Evolutionary conservation across 169 alveolate genomes (phyloP), one percentile per base, ranked within the genome.

Genomic region (Eimeria praecox): DNA sequence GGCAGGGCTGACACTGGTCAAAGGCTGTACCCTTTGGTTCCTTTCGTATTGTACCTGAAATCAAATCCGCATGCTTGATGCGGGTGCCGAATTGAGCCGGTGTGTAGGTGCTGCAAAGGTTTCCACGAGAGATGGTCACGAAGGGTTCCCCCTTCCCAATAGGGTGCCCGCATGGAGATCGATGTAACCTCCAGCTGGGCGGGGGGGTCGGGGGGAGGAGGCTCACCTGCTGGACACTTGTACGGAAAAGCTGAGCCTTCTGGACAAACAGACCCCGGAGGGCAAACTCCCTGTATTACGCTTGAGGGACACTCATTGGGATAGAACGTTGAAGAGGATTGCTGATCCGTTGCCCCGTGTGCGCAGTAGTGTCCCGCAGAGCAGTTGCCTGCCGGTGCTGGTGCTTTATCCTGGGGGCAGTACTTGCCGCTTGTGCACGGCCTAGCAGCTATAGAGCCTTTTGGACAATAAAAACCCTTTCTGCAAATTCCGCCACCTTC

Each of bases 161-260:
- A n/a, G n/a, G n/a, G n/a, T n/a, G n/a, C n/a, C n/a, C n/a, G n/a
- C n/a, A n/a, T n/a, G n/a, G n/a, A 69, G 49, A 33, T 69, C 44
- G n/a, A 33, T 30, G n/a, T 9, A 16, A 27, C 80, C 49, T 33
- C 0, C n/a, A 69, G 44, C 49, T 69, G 59, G 42, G 22, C 4
- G 87, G 1, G 56, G 54, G 38, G 27, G 22, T 38, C 2, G 6
- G 87, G 1, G 56, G 54, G 38, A 24, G 22, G 64, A 4, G 8
- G 82, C 80, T 59, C 54, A 86, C 93, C 93, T 35, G 82, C 75
- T 46, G 93, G 93, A 73, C 93, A 86, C n/a, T 86, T 86, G 59
- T 59, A 86, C 27, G 93, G 93, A 30, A 86, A 86, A n/a, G 69
- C 93, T 59, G 93, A 30, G 35, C 93, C 93, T 40, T 12, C 82